Evolutionary conservation across 2,329 filamentous ascomycete species (phyloP), one percentile per base, ranked within the genome.

Genomic region (Amesomyces nigricolor): DNA sequence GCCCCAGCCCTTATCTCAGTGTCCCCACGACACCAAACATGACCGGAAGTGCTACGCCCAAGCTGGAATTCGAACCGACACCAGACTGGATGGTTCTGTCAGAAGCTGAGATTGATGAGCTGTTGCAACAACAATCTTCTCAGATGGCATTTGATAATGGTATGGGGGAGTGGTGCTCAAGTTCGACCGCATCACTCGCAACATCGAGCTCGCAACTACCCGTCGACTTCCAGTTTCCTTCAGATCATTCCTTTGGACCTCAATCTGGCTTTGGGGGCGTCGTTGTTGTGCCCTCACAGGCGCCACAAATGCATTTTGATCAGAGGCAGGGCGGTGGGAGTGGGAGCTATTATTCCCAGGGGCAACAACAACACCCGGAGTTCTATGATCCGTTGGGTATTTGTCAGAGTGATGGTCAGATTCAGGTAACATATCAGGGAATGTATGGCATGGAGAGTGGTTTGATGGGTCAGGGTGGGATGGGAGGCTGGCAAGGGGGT

Each of bases 31-130:
- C 51, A 8, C 53, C 54, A 13, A 47, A 42, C 6, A 29, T 42
- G 8, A 49, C 53, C 2, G 42, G 26, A 11, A 16, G 22, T 6
- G 50, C 52, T 5, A 58, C 57, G 0, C 57, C 57, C 1, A 53
- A 58, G 29, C 57, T 53, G 10, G 47, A 58, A 26, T 45, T 53
- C n/a, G 37, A 37, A 7, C 17, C 9, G 13, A 19, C 5, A 10
- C 29, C 38, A 9, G 48, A 42, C 29, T 57, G 55, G 55, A 54
- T 47, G 55, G 35, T 35, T 11, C 7, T 54, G 4, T 40, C 43
- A 2, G 47, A 53, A 14, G 39, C 53, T 2, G 53, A 56, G 16
- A 38, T 59, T 5, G 57, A 59, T 5, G 47, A 48, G 29, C 9
- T 54, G 10, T 9, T 59, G 16, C 47, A 54, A 11, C 57, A 54